phyloP scores from a whole-genome alignment of 106 monocot genomes.

The Dendrobium huoshanense region DNA sequence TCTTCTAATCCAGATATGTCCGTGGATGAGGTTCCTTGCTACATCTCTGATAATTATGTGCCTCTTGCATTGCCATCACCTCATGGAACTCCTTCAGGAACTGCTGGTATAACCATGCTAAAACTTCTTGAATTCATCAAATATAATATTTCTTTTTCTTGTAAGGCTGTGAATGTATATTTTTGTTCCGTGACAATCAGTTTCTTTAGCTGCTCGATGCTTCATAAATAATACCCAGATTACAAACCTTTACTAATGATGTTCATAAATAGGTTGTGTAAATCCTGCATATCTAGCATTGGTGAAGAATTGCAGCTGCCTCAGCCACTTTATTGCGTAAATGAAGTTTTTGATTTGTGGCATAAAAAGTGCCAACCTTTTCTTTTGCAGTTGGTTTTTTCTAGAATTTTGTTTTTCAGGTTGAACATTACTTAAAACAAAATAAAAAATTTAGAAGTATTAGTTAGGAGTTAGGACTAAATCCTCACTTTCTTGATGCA shows the following conservation, averaged over 20 bases:
- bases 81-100: background rate
- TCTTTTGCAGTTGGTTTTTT: background rate
- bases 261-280: background rate
- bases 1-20: background rate
- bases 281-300: background rate
- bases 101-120: slow-evolving; percentile 10
- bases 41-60: slow-evolving; percentile 5
- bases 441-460: background rate
- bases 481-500: background rate
- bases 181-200: background rate
- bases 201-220: background rate
- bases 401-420: background rate
- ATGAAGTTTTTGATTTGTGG: background rate
- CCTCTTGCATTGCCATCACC: slow-evolving; percentile 30
- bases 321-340: background rate
- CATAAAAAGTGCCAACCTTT: background rate
- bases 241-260: background rate
- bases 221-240: background rate
- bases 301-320: background rate
- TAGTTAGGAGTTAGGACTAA: background rate
- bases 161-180: background rate
- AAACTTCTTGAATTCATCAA: background rate
- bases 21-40: slow-evolving; percentile 1
- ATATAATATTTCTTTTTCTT: background rate
- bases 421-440: background rate